Conservation (phyloP, 139 green algal species). For the Prasinococcaceae sp. region DNA sequence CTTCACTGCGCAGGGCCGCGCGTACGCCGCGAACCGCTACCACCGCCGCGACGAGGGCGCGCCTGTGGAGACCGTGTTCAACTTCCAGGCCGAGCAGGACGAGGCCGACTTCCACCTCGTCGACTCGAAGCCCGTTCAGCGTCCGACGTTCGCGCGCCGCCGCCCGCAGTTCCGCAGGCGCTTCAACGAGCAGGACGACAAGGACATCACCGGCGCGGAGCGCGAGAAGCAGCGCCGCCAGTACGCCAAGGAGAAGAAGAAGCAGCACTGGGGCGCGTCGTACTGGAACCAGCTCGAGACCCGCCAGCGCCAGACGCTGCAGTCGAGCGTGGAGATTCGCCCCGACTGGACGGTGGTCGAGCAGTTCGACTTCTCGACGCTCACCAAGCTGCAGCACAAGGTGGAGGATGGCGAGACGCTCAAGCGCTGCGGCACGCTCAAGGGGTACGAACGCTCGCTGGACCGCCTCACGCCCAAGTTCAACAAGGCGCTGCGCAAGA, state of each 20-base stretch:
- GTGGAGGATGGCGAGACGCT: slow-evolving; percentile 34
- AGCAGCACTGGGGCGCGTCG: slow-evolving; percentile 27
- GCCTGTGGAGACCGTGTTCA: slow-evolving; percentile 35
- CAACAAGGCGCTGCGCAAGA: slow-evolving; percentile 51
- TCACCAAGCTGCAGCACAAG: slow-evolving; percentile 65
- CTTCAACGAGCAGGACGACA: background rate
- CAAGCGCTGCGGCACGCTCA: slow-evolving; percentile 42
- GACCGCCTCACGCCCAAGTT: slow-evolving; percentile 76
- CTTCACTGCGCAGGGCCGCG: slow-evolving; percentile 7
- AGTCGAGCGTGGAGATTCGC: slow-evolving; percentile 63
- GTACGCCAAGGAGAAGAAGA: slow-evolving; percentile 33
- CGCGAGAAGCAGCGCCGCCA: slow-evolving; percentile 33
- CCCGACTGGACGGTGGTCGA: slow-evolving; percentile 90
- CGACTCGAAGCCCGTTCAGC: slow-evolving; percentile 48
- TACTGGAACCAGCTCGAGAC: slow-evolving; percentile 36
- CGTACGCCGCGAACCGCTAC: slow-evolving; percentile 36
- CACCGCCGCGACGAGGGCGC: too few relatives aligned
- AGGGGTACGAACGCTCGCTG: slow-evolving; percentile 77
- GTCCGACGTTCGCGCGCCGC: slow-evolving; percentile 26
- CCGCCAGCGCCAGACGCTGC: slow-evolving; percentile 22
- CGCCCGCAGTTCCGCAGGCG: slow-evolving; percentile 41
- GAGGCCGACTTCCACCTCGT: slow-evolving; percentile 74
- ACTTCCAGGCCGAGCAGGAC: slow-evolving; percentile 3
- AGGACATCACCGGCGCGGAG: slow-evolving; percentile 17
- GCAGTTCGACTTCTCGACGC: slow-evolving; percentile 63